These are phyloP conservation scores for Penicillium verrucosum DNA, from an alignment of 2,329 filamentous ascomycete genomes.

Conservation along the genomic window DNA sequence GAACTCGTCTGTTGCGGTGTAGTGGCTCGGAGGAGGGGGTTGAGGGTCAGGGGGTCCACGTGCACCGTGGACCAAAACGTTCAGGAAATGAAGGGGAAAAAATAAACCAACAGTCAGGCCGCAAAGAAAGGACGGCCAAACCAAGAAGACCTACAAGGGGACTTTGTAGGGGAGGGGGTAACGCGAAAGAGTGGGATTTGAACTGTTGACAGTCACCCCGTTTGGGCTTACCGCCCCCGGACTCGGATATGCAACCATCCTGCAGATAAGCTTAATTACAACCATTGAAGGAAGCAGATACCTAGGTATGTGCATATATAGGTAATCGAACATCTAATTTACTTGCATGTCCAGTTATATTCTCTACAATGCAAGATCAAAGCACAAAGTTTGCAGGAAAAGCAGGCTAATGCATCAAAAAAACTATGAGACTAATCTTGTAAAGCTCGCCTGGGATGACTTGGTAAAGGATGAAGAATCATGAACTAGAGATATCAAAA, in stretches of 20 bases:
- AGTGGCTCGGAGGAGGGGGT: conserved; percentile 6
- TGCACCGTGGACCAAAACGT: conserved; percentile 8
- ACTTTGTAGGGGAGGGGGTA: neutral
- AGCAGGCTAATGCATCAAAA: conserved; percentile 11
- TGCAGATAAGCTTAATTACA: conserved; percentile 11
- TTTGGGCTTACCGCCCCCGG: conserved; percentile 24
- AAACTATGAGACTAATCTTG: neutral
- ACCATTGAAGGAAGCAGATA: neutral
- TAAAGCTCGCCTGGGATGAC: neutral
- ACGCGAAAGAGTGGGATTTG: conserved; percentile 18
- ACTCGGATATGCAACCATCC: conserved; percentile 6
- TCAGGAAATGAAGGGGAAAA: conserved; percentile 1
- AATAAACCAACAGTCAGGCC: conserved; percentile 2
- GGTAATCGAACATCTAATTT: neutral
- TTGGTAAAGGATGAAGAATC: neutral
- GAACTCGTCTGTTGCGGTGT: conserved; percentile 9
- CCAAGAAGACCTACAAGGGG: conserved; percentile 2
- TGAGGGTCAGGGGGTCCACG: conserved; percentile 19
- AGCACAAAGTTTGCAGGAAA: neutral
- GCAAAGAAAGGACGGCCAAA: conserved; percentile 4
- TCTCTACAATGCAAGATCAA: neutral
- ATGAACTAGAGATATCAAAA: neutral
- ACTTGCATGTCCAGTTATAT: neutral
- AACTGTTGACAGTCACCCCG: conserved; percentile 21
- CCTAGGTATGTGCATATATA: too few relatives aligned